These are phyloP conservation scores for Lotus japonicus DNA, from an alignment of 306 rosid genomes.

Conservation along the genomic window DNA sequence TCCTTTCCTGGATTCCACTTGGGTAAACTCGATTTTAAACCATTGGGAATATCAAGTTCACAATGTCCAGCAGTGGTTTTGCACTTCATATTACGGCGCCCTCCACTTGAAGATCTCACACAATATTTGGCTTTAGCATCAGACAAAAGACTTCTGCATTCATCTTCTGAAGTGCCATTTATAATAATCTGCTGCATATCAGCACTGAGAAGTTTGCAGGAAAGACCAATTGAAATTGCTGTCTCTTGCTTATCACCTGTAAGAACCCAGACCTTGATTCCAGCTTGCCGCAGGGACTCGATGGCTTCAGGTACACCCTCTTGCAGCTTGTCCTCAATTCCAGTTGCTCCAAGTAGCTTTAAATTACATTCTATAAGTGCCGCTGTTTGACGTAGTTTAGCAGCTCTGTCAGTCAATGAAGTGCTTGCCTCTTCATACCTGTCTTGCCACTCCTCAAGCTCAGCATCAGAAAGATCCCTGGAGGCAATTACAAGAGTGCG, in stretches of 20 bases:
- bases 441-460: conserved; percentile 81
- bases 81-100: conserved; percentile 24
- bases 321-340: conserved; percentile 96
- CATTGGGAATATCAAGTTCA: conserved; percentile 32
- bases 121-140: conserved; percentile 62
- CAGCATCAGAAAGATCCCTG: conserved; percentile 62
- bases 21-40: conserved; percentile 31
- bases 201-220: conserved; percentile 77
- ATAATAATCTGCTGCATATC: conserved; percentile 76
- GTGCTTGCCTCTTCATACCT: conserved; percentile 92
- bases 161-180: conserved; percentile 70
- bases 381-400: conserved; percentile 73
- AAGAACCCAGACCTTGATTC: conserved; percentile 98
- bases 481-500: conserved; percentile 91
- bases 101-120: conserved; percentile 34
- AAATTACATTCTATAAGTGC: conserved; percentile 67
- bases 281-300: conserved; percentile 88
- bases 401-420: conserved; percentile 68
- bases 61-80: conserved; percentile 33
- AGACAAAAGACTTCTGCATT: conserved; percentile 65
- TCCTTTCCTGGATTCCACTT: conserved; percentile 46
- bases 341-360: conserved; percentile 85
- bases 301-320: conserved; percentile 96
- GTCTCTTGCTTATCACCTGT: conserved; percentile 99
- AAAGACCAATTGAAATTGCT: conserved; percentile 87